Conservation (phyloP, 345 rosid species). For the Combretum micranthum region DNA sequence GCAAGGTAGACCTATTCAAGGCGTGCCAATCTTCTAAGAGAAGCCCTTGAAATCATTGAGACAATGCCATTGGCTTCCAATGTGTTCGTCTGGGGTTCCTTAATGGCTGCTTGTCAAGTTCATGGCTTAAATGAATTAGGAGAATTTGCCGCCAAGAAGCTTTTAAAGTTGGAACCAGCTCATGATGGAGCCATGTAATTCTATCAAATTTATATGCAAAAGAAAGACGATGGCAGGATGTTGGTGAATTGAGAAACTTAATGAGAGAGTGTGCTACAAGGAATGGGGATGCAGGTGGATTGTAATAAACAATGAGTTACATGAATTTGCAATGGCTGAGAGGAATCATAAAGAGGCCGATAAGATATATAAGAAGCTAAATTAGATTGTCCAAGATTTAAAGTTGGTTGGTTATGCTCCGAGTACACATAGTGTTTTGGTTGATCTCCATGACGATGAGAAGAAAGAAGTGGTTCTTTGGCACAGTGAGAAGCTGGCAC, state of each 20-base stretch:
- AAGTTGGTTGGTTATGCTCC: too few relatives aligned
- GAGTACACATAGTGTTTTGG: too few relatives aligned
- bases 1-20: constrained; percentile 60
- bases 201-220: constrained; percentile 62
- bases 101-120: constrained; percentile 34
- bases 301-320: constrained; percentile 35
- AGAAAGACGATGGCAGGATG: constrained; percentile 59
- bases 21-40: constrained; percentile 41
- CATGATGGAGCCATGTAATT: constrained; percentile 60
- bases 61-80: constrained; percentile 47
- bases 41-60: constrained; percentile 37
- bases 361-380: constrained; percentile 21
- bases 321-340: too few relatives aligned
- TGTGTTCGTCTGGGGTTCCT: constrained; percentile 36
- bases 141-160: constrained; percentile 42
- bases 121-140: constrained; percentile 50
- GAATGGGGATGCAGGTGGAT: constrained; percentile 59
- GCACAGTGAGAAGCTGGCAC: too few relatives aligned
- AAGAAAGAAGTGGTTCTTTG: too few relatives aligned
- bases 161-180: constrained; percentile 49
- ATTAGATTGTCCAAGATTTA: constrained; percentile 20
- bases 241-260: constrained; percentile 39
- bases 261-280: constrained; percentile 46
- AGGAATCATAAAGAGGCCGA: constrained; percentile 15
- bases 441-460: too few relatives aligned